Percentiles rank a stretch among this genome's conserved stretches.
Conservation (phyloP, 768 basidiomycete genomes). For the Boletellus sp. region DNA sequence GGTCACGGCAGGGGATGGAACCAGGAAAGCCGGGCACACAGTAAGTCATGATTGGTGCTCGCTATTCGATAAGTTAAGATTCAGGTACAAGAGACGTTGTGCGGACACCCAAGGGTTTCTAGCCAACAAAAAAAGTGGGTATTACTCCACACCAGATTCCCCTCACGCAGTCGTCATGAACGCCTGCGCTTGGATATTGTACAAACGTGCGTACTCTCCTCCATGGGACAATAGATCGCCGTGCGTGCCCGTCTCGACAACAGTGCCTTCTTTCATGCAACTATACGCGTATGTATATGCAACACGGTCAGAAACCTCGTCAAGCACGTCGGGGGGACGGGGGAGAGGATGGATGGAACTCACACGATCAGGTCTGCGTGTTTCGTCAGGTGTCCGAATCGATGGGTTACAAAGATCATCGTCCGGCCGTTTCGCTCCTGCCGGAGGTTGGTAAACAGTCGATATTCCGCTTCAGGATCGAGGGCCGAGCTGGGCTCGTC, state of each 20-base stretch:
- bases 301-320: too few species aligned
- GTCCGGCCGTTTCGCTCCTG: conserved; percentile 32
- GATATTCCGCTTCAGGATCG: conserved; percentile 34
- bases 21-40: too few species aligned
- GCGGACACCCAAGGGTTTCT: too few species aligned
- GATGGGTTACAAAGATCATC: conserved; percentile 40
- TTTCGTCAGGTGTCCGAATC: conserved; percentile 37
- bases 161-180: conserved; percentile 11
- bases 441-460: background rate
- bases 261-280: conserved; percentile 31
- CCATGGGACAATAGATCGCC: conserved; percentile 23
- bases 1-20: too few species aligned
- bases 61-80: too few species aligned
- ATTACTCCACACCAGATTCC: too few species aligned
- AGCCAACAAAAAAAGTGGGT: too few species aligned
- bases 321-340: too few species aligned
- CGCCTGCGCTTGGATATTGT: conserved; percentile 32
- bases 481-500: conserved; percentile 40
- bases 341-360: too few species aligned
- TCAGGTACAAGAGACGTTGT: too few species aligned
- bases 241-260: conserved; percentile 36
- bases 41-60: too few species aligned
- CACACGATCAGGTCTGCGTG: conserved; percentile 37
- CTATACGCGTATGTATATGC: conserved; percentile 7
- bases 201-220: conserved; percentile 34